Percentiles rank a stretch among this genome's conserved stretches.
Evolutionary conservation across 2,329 filamentous ascomycete genomes (phyloP).

Genomic region (Trichoderma lentiforme): DNA sequence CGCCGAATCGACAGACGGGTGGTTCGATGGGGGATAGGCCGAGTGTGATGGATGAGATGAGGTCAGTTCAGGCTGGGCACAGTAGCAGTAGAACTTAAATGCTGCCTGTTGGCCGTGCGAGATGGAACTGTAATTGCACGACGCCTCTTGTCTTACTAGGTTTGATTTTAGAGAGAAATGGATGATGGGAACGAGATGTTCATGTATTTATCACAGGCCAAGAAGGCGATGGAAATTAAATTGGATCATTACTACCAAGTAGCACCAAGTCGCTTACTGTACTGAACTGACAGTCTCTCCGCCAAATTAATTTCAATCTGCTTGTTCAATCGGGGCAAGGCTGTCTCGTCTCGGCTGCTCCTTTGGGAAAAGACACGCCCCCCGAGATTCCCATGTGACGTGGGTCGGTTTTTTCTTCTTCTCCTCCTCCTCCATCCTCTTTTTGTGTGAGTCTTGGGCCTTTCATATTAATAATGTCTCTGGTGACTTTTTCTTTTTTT

Average conservation of each 20-base stretch:
- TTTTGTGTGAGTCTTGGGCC: neutral
- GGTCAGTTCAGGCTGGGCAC: neutral
- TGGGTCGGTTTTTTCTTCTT: neutral
- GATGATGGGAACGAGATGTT: neutral
- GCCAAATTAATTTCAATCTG: neutral
- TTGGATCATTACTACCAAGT: neutral
- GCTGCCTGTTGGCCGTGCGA: neutral
- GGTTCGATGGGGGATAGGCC: constrained; percentile 1
- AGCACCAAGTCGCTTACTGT: neutral
- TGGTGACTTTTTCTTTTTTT: neutral
- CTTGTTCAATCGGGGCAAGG: neutral
- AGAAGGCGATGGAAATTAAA: neutral
- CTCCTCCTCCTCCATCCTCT: neutral
- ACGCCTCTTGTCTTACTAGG: no score
- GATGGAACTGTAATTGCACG: neutral
- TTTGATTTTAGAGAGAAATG: neutral
- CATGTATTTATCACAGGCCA: neutral
- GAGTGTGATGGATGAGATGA: neutral
- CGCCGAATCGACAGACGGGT: neutral
- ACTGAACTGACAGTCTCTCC: neutral
- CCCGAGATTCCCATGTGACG: neutral
- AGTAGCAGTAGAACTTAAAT: no score
- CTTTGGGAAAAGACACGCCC: neutral
- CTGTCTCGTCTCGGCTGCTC: neutral
- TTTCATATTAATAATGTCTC: neutral